These are phyloP conservation scores for Hypoxylon intermedium DNA, from an alignment of 495 filamentous ascomycete species.

Conservation along the genomic window DNA sequence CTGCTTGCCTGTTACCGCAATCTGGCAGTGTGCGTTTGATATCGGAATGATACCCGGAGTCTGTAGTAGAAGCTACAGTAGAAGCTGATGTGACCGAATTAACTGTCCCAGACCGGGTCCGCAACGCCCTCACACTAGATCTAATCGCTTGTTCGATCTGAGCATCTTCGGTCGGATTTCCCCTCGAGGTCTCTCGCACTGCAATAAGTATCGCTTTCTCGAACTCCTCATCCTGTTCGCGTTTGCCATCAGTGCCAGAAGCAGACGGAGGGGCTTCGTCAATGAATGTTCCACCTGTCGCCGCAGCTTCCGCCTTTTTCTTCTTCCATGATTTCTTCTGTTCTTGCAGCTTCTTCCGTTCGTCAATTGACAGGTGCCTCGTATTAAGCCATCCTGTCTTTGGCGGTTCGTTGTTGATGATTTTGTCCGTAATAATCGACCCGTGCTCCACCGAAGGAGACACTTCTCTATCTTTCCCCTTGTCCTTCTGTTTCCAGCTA, in stretches of 20 bases:
- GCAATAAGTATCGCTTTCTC: constrained; percentile 73
- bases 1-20: constrained; percentile 22
- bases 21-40: constrained; percentile 38
- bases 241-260: constrained; percentile 13
- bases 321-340: constrained; percentile 50
- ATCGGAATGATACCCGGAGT: constrained; percentile 28
- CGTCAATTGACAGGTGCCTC: constrained; percentile 48
- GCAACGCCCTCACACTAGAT: constrained; percentile 68
- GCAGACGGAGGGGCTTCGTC: constrained; percentile 23
- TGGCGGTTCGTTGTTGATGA: constrained; percentile 31
- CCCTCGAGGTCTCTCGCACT: constrained; percentile 70
- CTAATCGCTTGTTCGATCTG: constrained; percentile 73
- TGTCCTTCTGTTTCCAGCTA: constrained; percentile 49
- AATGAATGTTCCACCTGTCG: constrained; percentile 41
- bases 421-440: constrained; percentile 17
- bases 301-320: constrained; percentile 25
- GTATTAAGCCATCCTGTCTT: constrained; percentile 52
- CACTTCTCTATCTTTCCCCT: constrained; percentile 37
- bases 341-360: constrained; percentile 58
- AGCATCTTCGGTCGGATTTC: constrained; percentile 70
- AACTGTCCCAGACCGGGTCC: constrained; percentile 42
- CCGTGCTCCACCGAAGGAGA: constrained; percentile 24
- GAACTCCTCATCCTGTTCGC: constrained; percentile 60
- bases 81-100: constrained; percentile 23
- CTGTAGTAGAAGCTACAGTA: constrained; percentile 10